phyloP scores from a whole-genome alignment of 768 basidiomycete genomes.

The Gautieria morchelliformis region DNA sequence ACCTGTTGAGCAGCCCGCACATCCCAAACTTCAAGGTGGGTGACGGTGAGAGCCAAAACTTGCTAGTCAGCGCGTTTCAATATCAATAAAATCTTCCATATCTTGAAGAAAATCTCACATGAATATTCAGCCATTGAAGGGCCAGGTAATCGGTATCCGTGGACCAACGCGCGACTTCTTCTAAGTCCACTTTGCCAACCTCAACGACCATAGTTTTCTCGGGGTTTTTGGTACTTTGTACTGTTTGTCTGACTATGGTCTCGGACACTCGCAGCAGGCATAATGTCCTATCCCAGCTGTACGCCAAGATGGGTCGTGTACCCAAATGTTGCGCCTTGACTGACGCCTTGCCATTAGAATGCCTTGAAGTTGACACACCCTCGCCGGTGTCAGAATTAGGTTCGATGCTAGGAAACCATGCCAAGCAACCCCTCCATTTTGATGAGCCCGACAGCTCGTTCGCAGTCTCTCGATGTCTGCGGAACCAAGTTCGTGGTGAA shows the following conservation, averaged over 20 bases:
- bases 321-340: neutral
- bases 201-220: constrained; percentile 53
- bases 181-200: constrained; percentile 55
- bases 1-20: constrained; percentile 43
- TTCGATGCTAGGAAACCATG: constrained; percentile 71
- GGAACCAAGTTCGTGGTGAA: constrained; percentile 86
- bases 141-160: constrained; percentile 56
- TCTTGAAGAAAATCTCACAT: constrained; percentile 50
- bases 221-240: constrained; percentile 40
- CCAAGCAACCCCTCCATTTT: constrained; percentile 53
- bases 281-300: constrained; percentile 72
- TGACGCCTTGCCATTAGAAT: neutral
- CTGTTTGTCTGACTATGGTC: constrained; percentile 38
- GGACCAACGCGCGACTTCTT: constrained; percentile 49
- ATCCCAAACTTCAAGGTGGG: constrained; percentile 63
- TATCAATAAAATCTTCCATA: neutral
- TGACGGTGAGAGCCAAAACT: constrained; percentile 51
- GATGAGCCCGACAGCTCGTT: constrained; percentile 36
- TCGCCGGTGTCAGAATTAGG: neutral
- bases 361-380: neutral
- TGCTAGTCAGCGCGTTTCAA: constrained; percentile 36
- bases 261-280: constrained; percentile 61
- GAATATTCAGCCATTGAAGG: constrained; percentile 80
- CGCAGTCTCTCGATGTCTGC: constrained; percentile 46
- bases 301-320: constrained; percentile 61